Evolutionary conservation across 768 basidiomycete genomes (phyloP), one percentile per base, ranked within the genome.

Genomic region (Amanita pallidorosea): DNA sequence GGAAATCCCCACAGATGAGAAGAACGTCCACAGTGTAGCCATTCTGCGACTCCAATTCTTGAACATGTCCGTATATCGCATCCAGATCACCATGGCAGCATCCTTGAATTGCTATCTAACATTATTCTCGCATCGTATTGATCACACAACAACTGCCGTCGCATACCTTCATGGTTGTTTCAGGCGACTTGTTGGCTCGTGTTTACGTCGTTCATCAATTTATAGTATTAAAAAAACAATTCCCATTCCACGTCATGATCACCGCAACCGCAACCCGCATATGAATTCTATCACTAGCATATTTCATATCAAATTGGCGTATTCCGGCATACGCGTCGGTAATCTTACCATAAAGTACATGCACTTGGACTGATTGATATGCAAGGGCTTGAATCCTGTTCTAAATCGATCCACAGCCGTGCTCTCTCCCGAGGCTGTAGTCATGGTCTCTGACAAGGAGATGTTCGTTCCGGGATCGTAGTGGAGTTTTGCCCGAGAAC

Each of bases 51-150:
- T 96, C 87, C 27, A 92, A 76, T 11, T 67, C 58, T 3, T 65
- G 67, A 49, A 97, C 78, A 31, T 83, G 77, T 8, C 67, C 62
- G 68, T 98, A 98, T 48, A 95, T 95, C 8, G 77, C 75, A 64
- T 90, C 86, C n/a, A 96, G 78, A 55, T 84, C 79, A 31, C 96
- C 96, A 63, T 99, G 96, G 58, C 89, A 93, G 71, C 96, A 98
- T 2, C 94, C 94, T 70, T 96, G 82, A 23, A 97, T 73, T 6
- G 93, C 94, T 56, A 97, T 74, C 83, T 92, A 54, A 51, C 31
- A 38, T 13, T 41, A 2, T n/a, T 17, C 11, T 20, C 7, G 18
- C n/a, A n/a, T 31, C 8, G 5, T n/a, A n/a, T n/a, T 37, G 33
- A 31, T 18, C 40, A 5, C 17, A 17, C 34, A 18, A 25, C 37